These are phyloP conservation scores for Solanum tarijense DNA, from an alignment of 257 asterid species.

Conservation along the genomic window DNA sequence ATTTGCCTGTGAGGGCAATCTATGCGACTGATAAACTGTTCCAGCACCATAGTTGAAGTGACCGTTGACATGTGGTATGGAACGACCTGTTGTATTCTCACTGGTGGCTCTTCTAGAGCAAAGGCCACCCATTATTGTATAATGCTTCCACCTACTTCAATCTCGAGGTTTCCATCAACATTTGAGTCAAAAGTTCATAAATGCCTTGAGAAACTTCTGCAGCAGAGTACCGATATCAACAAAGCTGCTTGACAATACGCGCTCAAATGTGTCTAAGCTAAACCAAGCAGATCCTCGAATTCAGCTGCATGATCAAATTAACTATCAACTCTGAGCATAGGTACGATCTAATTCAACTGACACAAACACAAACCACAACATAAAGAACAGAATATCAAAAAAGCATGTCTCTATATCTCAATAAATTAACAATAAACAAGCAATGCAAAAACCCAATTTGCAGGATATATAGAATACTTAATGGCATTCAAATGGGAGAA, in stretches of 20 bases:
- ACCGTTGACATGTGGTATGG: constrained; percentile 69
- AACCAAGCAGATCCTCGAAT: background rate
- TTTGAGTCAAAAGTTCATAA: background rate
- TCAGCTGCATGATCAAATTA: background rate
- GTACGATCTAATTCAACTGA: background rate
- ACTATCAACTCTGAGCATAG: background rate
- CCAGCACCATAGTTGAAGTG: constrained; percentile 54
- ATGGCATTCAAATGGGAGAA: background rate
- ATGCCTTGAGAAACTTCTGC: background rate
- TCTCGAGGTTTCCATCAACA: constrained; percentile 30
- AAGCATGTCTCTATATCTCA: background rate
- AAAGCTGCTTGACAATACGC: background rate
- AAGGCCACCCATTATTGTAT: constrained; percentile 67
- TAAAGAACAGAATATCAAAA: background rate
- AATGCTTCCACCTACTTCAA: constrained; percentile 3
- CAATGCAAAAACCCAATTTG: background rate
- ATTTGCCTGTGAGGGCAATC: constrained; percentile 38
- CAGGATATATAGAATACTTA: background rate
- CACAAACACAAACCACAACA: background rate
- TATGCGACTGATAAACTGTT: constrained; percentile 56
- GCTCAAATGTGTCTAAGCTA: background rate
- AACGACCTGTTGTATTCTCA: constrained; percentile 52
- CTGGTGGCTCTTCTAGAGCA: constrained; percentile 79
- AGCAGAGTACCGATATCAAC: background rate
- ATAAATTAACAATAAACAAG: background rate